phyloP scores from a whole-genome alignment of 2,329 filamentous ascomycete species.

The Orbilia blumenaviensis region DNA sequence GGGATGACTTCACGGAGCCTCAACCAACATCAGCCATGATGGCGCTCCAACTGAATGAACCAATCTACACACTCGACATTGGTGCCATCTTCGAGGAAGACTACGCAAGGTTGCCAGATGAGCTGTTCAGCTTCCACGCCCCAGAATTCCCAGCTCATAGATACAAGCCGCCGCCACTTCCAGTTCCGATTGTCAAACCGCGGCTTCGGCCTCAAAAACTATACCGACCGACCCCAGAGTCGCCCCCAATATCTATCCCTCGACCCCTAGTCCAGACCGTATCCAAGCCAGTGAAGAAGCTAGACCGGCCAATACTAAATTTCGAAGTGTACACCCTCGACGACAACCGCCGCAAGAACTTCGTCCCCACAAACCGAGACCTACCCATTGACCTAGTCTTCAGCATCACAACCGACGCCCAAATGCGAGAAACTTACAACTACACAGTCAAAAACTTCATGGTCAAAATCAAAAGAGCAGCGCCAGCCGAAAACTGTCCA shows the following conservation, averaged over 20 bases:
- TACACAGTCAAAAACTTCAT: not conserved
- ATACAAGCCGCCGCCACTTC: slow-evolving; percentile 1
- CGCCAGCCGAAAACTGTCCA: not conserved
- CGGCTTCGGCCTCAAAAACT: not conserved
- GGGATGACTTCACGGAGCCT: not conserved
- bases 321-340: not conserved
- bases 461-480: not conserved
- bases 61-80: slow-evolving; percentile 7
- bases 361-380: not conserved
- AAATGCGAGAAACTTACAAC: not conserved
- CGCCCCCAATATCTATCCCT: not conserved
- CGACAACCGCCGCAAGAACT: not conserved
- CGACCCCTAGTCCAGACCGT: not conserved
- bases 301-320: not conserved
- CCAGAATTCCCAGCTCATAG: slow-evolving; percentile 1
- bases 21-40: slow-evolving; percentile 10
- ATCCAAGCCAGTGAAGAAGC: not conserved
- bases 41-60: not conserved
- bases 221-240: not conserved
- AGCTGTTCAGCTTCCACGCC: not conserved
- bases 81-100: not conserved
- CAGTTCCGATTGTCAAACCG: not conserved
- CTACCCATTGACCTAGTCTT: slow-evolving; percentile 5
- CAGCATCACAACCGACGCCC: not conserved
- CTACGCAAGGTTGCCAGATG: not conserved